These are phyloP conservation scores for Botrytis medusae DNA, from an alignment of 2,329 filamentous ascomycete species.

Conservation along the genomic window DNA sequence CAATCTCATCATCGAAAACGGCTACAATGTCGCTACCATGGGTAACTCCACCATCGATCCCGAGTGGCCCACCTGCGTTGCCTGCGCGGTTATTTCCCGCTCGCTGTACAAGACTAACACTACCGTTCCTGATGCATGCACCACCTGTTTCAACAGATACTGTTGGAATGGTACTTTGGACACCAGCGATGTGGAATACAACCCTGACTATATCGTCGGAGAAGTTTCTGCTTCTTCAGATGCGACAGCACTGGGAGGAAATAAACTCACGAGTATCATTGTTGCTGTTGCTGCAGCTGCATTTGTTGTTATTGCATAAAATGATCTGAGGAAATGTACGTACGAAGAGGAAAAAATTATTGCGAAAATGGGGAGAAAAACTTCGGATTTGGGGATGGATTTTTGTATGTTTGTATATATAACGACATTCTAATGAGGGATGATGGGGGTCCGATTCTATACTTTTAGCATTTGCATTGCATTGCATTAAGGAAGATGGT, in stretches of 20 bases:
- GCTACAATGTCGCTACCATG: conserved; percentile 79
- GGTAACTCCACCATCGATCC: conserved; percentile 74
- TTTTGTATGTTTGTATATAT: conserved; percentile 1
- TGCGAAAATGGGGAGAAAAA: not conserved
- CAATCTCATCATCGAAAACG: conserved; percentile 81
- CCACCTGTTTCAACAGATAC: conserved; percentile 73
- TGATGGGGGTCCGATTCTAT: not conserved
- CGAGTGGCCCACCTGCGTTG: conserved; percentile 80
- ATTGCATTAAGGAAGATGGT: not conserved
- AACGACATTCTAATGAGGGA: not conserved
- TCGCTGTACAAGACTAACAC: conserved; percentile 72
- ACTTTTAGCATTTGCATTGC: not conserved
- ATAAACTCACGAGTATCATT: not conserved
- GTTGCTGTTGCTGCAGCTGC: not conserved
- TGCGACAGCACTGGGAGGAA: not conserved
- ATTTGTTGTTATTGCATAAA: not conserved
- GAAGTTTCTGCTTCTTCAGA: conserved; percentile 16
- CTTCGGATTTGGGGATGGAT: not conserved
- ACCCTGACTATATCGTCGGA: conserved; percentile 29
- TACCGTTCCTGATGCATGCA: conserved; percentile 68
- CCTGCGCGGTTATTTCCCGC: conserved; percentile 79
- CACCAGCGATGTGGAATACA: conserved; percentile 28
- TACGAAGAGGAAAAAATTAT: not conserved
- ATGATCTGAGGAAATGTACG: not conserved
- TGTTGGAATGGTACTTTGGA: conserved; percentile 77